phyloP scores from a whole-genome alignment of 2,329 filamentous ascomycete species.

The Sarocladiaceae sp. region DNA sequence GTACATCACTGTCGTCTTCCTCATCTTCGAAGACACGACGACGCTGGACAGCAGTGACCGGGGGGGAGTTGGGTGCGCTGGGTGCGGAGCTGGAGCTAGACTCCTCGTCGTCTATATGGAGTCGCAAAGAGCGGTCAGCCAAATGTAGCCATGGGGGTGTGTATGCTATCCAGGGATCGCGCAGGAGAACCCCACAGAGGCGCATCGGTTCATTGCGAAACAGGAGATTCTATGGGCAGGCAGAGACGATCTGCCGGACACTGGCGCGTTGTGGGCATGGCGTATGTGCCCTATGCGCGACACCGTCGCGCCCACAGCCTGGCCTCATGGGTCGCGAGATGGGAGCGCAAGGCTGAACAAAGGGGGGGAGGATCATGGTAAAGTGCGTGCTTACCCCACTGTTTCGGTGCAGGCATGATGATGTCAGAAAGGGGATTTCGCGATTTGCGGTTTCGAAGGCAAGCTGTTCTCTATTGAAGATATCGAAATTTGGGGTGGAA shows the following conservation, averaged over 20 bases:
- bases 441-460: not conserved
- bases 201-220: conserved; percentile 9
- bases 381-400: conserved; percentile 32
- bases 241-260: conserved; percentile 6
- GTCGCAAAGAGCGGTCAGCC: conserved; percentile 16
- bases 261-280: conserved; percentile 2
- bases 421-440: conserved; percentile 3
- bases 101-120: conserved; percentile 31
- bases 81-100: conserved; percentile 26
- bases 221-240: not conserved
- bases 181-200: conserved; percentile 11
- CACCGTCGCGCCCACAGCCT: conserved; percentile 8
- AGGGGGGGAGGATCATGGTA: conserved; percentile 9
- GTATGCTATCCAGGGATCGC: conserved; percentile 10
- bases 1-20: conserved; percentile 76
- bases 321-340: conserved; percentile 2
- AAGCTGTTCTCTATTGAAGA: conserved; percentile 1
- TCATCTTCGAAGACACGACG: conserved; percentile 79
- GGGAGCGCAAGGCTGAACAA: too few species aligned
- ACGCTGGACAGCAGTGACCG: conserved; percentile 25
- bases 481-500: not conserved
- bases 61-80: conserved; percentile 30
- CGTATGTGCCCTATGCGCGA: conserved; percentile 7
- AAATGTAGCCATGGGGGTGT: conserved; percentile 8
- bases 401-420: conserved; percentile 37